These are phyloP conservation scores for Claviceps sp. DNA, from an alignment of 2,329 filamentous ascomycete species.

Conservation along the genomic window DNA sequence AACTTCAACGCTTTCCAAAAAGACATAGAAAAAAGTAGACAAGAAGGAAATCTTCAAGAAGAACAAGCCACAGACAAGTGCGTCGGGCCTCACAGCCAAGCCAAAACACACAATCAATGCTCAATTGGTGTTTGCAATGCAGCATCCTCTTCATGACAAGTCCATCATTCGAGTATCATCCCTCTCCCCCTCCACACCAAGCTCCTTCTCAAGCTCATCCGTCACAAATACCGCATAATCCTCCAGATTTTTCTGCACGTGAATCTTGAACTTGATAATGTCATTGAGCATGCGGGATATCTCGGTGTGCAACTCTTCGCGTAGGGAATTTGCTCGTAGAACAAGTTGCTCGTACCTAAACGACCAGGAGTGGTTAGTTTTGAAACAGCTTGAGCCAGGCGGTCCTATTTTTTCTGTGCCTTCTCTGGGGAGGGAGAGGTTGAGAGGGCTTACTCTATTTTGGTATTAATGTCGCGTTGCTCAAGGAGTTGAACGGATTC, in stretches of 20 bases:
- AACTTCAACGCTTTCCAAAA: not conserved
- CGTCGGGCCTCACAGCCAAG: no score
- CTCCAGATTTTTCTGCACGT: constrained; percentile 83
- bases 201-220: constrained; percentile 79
- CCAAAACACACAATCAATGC: no score
- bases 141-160: constrained; percentile 4
- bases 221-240: constrained; percentile 90
- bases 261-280: constrained; percentile 96
- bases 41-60: not conserved
- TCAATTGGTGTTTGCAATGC: not conserved
- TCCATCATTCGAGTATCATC: constrained; percentile 41
- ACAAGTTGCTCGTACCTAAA: constrained; percentile 81
- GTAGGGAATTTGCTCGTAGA: constrained; percentile 66
- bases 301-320: constrained; percentile 96
- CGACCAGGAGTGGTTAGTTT: not conserved
- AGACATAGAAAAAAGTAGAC: not conserved
- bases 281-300: constrained; percentile 94
- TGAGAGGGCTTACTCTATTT: constrained; percentile 61
- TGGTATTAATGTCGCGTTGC: constrained; percentile 90
- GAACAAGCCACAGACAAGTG: no score
- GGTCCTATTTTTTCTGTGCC: not conserved
- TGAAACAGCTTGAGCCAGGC: not conserved
- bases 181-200: constrained; percentile 47
- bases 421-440: not conserved
- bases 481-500: constrained; percentile 88